Evolutionary conservation across 768 basidiomycete genomes (phyloP), one percentile per base, ranked within the genome.

Genomic region (Pleurotus eryngii): DNA sequence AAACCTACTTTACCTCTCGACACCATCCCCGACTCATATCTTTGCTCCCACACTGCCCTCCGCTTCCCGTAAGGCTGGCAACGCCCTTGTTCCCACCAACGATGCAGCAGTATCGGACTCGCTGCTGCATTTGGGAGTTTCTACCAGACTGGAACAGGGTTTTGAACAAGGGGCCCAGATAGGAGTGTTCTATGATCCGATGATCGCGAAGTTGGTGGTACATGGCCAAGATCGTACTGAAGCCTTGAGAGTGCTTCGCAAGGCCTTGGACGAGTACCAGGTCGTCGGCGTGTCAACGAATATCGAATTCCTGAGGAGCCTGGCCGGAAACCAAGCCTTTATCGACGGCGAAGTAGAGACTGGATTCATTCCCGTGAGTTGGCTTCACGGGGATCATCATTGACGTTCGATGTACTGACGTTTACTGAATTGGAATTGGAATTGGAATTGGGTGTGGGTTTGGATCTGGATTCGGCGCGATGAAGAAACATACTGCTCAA

Each of bases 231-330:
- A 95, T 70, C 81, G 95, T 18, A 83, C 84, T 2, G 92, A 95
- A 65, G 95, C 95, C 0, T 69, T 98, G 65, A 78, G 92, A 15
- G 79, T 92, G 66, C 77, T 97, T 59, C 74, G 90, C 2, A 85
- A 84, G 56, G 93, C 92, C 3, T 71, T 97, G 40, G 91, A 89
- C 54, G 87, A 95, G 61, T 98, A 96, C 67, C 84, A 87, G 64
- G 90, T 97, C 49, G 92, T 94, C 0, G 95, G 95, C 15, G 87
- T 95, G 11, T 84, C 90, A 9, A 96, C 95, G 4, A 98, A 98
- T 65, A 79, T 98, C 26, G 91, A 95, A 66, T 98, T 97, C 68
- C 73, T 98, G 59, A 76, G 87, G 49, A 79, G 77, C 0, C 78
- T 98, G 49, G 89, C 93, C 0, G 87, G 85, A 1, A 88, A 96